phyloP scores from a whole-genome alignment of 345 rosid genomes.

The Eucalyptus lansdowneana region DNA sequence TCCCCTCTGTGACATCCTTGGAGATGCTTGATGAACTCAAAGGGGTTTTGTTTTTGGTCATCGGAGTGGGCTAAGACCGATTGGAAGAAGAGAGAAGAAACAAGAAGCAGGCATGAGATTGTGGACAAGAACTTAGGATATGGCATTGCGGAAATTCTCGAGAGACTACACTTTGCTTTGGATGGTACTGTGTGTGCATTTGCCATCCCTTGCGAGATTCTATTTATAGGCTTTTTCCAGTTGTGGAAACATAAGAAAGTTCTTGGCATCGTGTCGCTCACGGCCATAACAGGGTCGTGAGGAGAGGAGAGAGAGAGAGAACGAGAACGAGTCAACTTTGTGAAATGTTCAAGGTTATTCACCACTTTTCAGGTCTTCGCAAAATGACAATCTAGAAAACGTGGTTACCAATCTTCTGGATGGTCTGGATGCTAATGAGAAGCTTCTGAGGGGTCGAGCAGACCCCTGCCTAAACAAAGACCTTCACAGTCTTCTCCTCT shows the following conservation, averaged over 20 bases:
- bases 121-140: neutral
- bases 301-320: neutral
- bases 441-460: neutral
- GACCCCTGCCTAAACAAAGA: neutral
- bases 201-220: neutral
- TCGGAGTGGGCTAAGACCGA: neutral
- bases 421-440: neutral
- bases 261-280: neutral
- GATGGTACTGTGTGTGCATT: neutral
- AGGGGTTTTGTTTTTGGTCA: neutral
- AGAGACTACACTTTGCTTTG: neutral
- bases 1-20: conserved; percentile 21
- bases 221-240: neutral
- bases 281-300: neutral
- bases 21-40: conserved; percentile 9
- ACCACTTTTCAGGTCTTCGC: neutral
- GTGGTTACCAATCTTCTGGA: neutral
- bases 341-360: neutral
- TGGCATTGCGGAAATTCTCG: neutral
- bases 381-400: neutral
- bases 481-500: neutral
- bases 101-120: neutral
- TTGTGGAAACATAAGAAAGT: neutral
- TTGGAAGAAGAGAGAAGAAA: neutral
- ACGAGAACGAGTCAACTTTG: neutral